Conservation (phyloP, 2,329 filamentous ascomycete genomes). For the Phialemoniopsis sp. region DNA sequence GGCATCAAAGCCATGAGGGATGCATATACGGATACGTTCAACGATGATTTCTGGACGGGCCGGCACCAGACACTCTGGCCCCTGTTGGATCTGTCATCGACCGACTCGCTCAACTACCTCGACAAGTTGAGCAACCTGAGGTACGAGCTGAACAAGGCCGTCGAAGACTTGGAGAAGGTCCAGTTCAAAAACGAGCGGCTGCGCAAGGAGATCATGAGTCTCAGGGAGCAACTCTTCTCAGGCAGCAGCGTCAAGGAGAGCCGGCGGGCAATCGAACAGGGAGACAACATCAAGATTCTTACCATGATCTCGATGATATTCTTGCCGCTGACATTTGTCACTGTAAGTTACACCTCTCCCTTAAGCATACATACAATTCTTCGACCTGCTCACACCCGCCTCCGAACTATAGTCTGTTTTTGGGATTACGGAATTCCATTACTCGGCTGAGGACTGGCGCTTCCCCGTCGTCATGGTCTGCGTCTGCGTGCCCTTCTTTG, state of each 20-base stretch:
- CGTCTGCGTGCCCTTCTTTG: slow-evolving; percentile 48
- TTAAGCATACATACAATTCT: no score
- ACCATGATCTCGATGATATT: slow-evolving; percentile 60
- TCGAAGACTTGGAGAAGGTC: slow-evolving; percentile 41
- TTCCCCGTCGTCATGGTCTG: slow-evolving; percentile 60
- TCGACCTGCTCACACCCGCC: no score
- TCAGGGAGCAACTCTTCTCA: slow-evolving; percentile 59
- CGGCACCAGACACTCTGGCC: slow-evolving; percentile 52
- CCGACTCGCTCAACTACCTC: slow-evolving; percentile 41
- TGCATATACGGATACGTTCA: slow-evolving; percentile 53
- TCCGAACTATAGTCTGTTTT: slow-evolving; percentile 43
- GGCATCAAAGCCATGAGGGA: slow-evolving; percentile 54
- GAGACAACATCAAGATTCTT: slow-evolving; percentile 56
- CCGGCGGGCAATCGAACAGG: slow-evolving; percentile 58
- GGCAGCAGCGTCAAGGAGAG: slow-evolving; percentile 61
- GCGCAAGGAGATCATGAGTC: slow-evolving; percentile 48
- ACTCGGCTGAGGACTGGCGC: slow-evolving; percentile 35
- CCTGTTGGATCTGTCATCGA: slow-evolving; percentile 34
- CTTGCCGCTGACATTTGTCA: slow-evolving; percentile 58
- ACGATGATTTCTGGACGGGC: slow-evolving; percentile 54
- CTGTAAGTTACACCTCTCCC: slow-evolving; percentile 29
- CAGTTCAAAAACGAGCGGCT: slow-evolving; percentile 48
- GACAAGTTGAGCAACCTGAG: slow-evolving; percentile 41
- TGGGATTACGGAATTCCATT: slow-evolving; percentile 44
- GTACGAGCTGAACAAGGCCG: slow-evolving; percentile 45